A percentile compares a stretch with the other conserved stretches of the same genome.
Conservation (phyloP, 441 rosid genomes). For the Capsella rubella region DNA sequence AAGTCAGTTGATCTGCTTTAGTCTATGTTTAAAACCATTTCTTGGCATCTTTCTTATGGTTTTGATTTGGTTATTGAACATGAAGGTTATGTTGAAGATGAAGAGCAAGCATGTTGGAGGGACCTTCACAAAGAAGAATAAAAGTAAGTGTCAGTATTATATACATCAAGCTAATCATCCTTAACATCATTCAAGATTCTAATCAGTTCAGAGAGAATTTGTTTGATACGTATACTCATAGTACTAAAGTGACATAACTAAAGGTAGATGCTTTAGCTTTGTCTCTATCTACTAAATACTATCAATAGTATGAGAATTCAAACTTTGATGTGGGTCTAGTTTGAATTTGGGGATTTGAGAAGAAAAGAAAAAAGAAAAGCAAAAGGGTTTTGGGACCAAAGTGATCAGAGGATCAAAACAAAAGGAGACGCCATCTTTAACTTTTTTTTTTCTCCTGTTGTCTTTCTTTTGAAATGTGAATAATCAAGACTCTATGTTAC, state of each 20-base stretch:
- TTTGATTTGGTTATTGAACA: slow-evolving; percentile 3
- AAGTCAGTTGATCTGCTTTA: slow-evolving; percentile 22
- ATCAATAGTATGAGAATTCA: slow-evolving; percentile 50
- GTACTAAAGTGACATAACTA: slow-evolving; percentile 25
- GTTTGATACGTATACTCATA: slow-evolving; percentile 8
- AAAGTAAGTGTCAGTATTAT: slow-evolving; percentile 58
- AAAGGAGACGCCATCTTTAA: slow-evolving; percentile 29
- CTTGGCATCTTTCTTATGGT: slow-evolving; percentile 25
- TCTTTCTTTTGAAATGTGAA: slow-evolving; percentile 26
- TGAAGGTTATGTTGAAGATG: slow-evolving; percentile 87
- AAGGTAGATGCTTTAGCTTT: slow-evolving; percentile 11
- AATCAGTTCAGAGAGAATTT: background rate
- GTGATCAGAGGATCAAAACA: slow-evolving; percentile 22
- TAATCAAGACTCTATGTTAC: slow-evolving; percentile 16
- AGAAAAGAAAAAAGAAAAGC: slow-evolving; percentile 45
- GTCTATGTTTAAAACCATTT: slow-evolving; percentile 22
- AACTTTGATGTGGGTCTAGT: slow-evolving; percentile 59
- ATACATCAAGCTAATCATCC: background rate
- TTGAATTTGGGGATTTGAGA: slow-evolving; percentile 68
- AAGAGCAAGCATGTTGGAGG: slow-evolving; percentile 93
- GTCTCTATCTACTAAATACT: slow-evolving; percentile 45
- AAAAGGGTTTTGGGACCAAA: slow-evolving; percentile 39
- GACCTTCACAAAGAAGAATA: slow-evolving; percentile 96
- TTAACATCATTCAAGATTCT: background rate
- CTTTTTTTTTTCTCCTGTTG: background rate